phyloP scores from a whole-genome alignment of 345 rosid genomes.

The Excoecaria cochinchinensis region DNA sequence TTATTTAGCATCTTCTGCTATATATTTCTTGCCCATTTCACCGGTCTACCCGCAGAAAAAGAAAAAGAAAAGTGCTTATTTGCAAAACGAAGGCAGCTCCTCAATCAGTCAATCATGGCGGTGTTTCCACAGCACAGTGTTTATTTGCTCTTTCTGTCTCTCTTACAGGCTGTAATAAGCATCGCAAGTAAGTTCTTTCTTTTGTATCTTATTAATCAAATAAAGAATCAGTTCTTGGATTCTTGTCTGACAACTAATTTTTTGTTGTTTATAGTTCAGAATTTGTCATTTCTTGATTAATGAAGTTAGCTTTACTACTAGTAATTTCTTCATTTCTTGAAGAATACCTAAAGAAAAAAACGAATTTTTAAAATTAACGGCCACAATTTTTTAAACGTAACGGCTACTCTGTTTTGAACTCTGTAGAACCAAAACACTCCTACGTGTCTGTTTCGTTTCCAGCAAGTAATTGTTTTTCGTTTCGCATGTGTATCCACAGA shows the following conservation, averaged over 20 bases:
- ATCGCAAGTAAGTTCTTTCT: conserved; percentile 49
- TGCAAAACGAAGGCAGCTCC: conserved; percentile 18
- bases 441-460: background rate
- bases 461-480: background rate
- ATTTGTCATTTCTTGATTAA: background rate
- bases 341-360: background rate
- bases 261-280: background rate
- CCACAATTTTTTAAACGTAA: background rate
- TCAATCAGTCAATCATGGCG: conserved; percentile 44
- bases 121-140: conserved; percentile 23
- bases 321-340: background rate
- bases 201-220: background rate
- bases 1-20: background rate
- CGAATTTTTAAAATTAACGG: background rate
- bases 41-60: background rate
- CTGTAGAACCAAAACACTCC: background rate
- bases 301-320: background rate
- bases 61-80: background rate
- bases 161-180: conserved; percentile 22
- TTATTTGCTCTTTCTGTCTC: conserved; percentile 36
- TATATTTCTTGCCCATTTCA: conserved; percentile 8
- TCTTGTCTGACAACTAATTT: background rate
- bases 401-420: conserved; percentile 1
- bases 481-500: conserved; percentile 30
- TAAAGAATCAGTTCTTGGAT: background rate